phyloP scores from a whole-genome alignment of 768 basidiomycete species.

The Rhodocollybia butyracea region DNA sequence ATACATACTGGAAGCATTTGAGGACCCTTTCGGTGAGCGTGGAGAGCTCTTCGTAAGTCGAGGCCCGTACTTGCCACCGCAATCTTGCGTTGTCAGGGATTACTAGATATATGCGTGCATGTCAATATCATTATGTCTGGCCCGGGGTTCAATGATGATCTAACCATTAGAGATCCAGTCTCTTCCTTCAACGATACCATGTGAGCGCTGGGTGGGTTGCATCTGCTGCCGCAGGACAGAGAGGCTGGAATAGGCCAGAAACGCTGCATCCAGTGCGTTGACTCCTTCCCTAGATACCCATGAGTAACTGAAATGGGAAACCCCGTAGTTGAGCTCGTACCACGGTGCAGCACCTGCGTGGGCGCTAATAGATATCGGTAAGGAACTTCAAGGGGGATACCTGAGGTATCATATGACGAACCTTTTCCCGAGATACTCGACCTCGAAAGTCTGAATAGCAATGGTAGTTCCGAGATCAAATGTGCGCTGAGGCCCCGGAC shows the following conservation, averaged over 20 bases:
- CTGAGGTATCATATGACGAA: constrained; percentile 29
- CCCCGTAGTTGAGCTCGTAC: constrained; percentile 24
- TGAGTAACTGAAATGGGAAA: neutral
- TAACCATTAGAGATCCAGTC: constrained; percentile 69
- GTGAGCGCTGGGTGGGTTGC: constrained; percentile 74
- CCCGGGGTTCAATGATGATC: constrained; percentile 13
- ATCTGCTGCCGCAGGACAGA: constrained; percentile 86
- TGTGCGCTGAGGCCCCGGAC: constrained; percentile 49
- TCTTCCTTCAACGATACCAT: constrained; percentile 71
- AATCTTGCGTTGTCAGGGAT: constrained; percentile 83
- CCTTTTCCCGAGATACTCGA: constrained; percentile 77
- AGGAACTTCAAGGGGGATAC: constrained; percentile 1
- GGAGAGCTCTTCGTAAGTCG: constrained; percentile 53
- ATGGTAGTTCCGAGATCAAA: constrained; percentile 50
- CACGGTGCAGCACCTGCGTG: constrained; percentile 82
- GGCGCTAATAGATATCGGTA: constrained; percentile 41
- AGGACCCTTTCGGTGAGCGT: constrained; percentile 55
- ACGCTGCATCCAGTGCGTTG: constrained; percentile 87
- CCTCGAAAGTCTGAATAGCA: constrained; percentile 62
- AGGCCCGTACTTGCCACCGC: constrained; percentile 70
- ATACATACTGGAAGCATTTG: constrained; percentile 67
- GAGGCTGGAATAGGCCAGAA: constrained; percentile 76
- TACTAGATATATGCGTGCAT: constrained; percentile 38
- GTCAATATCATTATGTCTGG: neutral
- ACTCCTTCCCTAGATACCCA: constrained; percentile 57